phyloP scores from a whole-genome alignment of 1,284 basidiomycete species.

The Melampsora americana region DNA sequence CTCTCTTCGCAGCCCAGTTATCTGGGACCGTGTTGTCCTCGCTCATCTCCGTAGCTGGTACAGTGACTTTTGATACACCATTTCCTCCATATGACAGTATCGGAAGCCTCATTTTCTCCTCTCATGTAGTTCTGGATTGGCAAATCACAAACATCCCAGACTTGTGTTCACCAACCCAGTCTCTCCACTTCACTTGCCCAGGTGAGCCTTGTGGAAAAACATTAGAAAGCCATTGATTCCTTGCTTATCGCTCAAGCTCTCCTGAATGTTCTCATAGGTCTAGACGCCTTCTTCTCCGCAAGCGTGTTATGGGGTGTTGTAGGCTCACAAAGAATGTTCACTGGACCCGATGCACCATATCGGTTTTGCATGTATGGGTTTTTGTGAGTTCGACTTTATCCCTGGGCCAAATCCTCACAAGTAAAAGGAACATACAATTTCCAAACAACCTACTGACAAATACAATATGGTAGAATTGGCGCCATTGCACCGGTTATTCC shows the following conservation, averaged over 20 bases:
- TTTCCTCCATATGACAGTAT: neutral
- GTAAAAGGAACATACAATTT: neutral
- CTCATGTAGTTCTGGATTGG: constrained; percentile 28
- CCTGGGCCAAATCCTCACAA: no score
- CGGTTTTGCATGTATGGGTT: constrained; percentile 38
- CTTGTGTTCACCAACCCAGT: constrained; percentile 34
- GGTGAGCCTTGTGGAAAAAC: constrained; percentile 8
- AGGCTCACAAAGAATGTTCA: constrained; percentile 20
- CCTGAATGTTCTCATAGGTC: neutral
- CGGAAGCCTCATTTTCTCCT: neutral
- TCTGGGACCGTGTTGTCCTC: constrained; percentile 29
- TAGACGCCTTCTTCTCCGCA: constrained; percentile 39
- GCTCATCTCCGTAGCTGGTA: constrained; percentile 31
- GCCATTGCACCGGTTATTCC: constrained; percentile 34
- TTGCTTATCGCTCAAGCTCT: neutral
- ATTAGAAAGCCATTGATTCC: neutral
- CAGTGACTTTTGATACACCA: neutral
- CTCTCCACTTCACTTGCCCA: constrained; percentile 31
- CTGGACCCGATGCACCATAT: constrained; percentile 22
- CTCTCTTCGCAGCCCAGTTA: constrained; percentile 26
- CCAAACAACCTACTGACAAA: neutral
- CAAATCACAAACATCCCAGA: constrained; percentile 27
- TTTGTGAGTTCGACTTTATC: constrained; percentile 11
- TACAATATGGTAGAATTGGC: constrained; percentile 11
- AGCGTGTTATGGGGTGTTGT: constrained; percentile 35